Evolutionary conservation across 1,284 basidiomycete genomes (phyloP), one percentile per base, ranked within the genome.

Genomic region (Ganoderma multipileum): DNA sequence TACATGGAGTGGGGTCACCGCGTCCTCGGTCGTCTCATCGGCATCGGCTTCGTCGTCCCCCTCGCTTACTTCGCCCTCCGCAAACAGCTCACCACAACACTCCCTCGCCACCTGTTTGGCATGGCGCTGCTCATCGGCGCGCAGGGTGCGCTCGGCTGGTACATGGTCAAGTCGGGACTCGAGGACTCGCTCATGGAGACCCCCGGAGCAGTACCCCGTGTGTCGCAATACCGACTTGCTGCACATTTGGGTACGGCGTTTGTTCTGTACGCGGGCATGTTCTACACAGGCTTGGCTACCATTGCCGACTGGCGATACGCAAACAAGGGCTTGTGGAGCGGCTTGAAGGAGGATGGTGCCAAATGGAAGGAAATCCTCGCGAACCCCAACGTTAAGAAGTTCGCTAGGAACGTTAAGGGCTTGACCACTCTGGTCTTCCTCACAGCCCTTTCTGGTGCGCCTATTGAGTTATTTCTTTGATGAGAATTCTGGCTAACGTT

Each of bases 1-100:
- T 94, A 93, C 83, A 98, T 97, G 98, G 98, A 99, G 87, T 99
- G 97, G 96, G 89, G 90, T 2, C 98, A 99, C 81, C 94, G 98
- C 54, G 85, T 98, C 64, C 90, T 99, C 61, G 98, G 98, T 20
- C 93, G 98, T 66, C 80, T 97, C 69, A 93, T 99, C 71, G 98
- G 98, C 39, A 70, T 91, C 64, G 87, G 87, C 55, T 97, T 97
- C 79, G 87, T 96, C 75, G 82, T 90, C 63, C 93, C 97, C 50
- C 83, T 96, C 67, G 82, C 88, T 66, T 95, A 97, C 85, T 97
- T 97, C 81, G 84, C 87, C 66, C 69, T 88, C 58, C 87, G 90
- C 62, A 90, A 89, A 77, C 86, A 88, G 72, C 89, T 97, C 36
- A 85, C 93, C 14, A 82, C 84, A 5, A 80, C 86, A 0, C 84